These are phyloP conservation scores for Russula dissimulans DNA, from an alignment of 768 basidiomycete genomes.

Conservation along the genomic window DNA sequence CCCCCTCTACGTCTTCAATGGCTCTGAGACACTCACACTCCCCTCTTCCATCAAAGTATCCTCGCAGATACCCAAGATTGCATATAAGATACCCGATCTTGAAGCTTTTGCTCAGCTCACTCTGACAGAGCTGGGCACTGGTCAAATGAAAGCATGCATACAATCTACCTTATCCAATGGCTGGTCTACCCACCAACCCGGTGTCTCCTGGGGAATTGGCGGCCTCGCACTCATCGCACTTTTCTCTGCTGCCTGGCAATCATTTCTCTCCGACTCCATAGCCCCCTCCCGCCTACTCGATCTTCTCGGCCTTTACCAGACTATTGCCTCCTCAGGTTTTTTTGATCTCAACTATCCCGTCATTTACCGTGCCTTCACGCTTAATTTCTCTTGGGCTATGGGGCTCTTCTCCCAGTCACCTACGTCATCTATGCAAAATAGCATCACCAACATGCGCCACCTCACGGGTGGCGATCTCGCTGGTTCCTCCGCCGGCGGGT, in stretches of 20 bases:
- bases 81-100: constrained; percentile 82
- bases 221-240: constrained; percentile 55
- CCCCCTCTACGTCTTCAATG: constrained; percentile 82
- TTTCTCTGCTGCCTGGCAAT: constrained; percentile 44
- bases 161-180: constrained; percentile 91
- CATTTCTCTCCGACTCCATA: constrained; percentile 44
- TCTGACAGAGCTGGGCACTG: constrained; percentile 58
- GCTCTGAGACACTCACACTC: constrained; percentile 58
- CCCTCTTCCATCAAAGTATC: constrained; percentile 50
- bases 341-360: constrained; percentile 83
- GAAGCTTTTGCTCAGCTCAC: constrained; percentile 82
- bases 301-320: constrained; percentile 74
- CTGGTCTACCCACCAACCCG: constrained; percentile 64
- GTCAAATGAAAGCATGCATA: constrained; percentile 75
- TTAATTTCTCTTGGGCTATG: constrained; percentile 87
- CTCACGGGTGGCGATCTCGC: constrained; percentile 71
- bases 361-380: constrained; percentile 68
- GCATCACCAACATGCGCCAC: constrained; percentile 77
- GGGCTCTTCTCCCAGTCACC: constrained; percentile 55
- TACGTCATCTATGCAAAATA: constrained; percentile 53
- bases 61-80: constrained; percentile 61
- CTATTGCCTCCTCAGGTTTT: constrained; percentile 69
- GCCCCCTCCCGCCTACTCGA: constrained; percentile 75
- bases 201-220: constrained; percentile 73
- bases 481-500: constrained; percentile 47